Percentiles rank a stretch among this genome's conserved stretches.
Conservation (phyloP, 225 moss, liverwort and hornwort species). For the Polytrichum formosum region DNA sequence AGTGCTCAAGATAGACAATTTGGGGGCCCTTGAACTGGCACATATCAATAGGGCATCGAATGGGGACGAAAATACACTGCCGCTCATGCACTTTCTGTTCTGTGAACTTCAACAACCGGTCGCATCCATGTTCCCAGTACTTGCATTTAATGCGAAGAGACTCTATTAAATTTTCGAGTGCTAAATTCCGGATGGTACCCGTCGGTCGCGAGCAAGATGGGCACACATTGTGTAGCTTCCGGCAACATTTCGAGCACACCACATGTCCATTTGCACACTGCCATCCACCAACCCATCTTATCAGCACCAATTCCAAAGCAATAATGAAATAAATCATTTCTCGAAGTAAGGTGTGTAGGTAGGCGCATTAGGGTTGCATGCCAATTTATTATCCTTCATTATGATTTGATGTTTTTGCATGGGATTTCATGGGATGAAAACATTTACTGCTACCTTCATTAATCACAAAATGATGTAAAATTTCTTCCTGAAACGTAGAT, state of each 20-base stretch:
- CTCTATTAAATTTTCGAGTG: constrained; percentile 32
- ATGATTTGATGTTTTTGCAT: too few species aligned
- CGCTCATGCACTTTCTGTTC: constrained; percentile 24
- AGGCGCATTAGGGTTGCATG: neutral
- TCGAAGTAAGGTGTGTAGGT: neutral
- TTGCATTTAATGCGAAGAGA: constrained; percentile 34
- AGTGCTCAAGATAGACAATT: neutral
- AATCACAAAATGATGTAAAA: too few species aligned
- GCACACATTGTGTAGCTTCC: constrained; percentile 20
- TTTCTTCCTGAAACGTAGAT: too few species aligned
- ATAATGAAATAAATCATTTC: constrained; percentile 4
- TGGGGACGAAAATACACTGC: constrained; percentile 14
- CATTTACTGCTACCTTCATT: too few species aligned
- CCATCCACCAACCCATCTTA: neutral
- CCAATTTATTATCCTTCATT: too few species aligned
- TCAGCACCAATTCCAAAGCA: too few species aligned
- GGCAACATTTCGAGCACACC: constrained; percentile 27
- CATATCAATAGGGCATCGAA: constrained; percentile 11
- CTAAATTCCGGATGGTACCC: constrained; percentile 25
- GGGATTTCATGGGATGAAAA: too few species aligned
- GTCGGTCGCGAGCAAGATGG: constrained; percentile 21
- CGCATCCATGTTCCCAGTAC: constrained; percentile 26
- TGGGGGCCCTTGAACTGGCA: constrained; percentile 1
- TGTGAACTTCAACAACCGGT: constrained; percentile 17
- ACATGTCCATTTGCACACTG: constrained; percentile 42